These are phyloP conservation scores for Aphanomyces cochlioides DNA, from an alignment of 352 stramenopile genomes.

Conservation along the genomic window DNA sequence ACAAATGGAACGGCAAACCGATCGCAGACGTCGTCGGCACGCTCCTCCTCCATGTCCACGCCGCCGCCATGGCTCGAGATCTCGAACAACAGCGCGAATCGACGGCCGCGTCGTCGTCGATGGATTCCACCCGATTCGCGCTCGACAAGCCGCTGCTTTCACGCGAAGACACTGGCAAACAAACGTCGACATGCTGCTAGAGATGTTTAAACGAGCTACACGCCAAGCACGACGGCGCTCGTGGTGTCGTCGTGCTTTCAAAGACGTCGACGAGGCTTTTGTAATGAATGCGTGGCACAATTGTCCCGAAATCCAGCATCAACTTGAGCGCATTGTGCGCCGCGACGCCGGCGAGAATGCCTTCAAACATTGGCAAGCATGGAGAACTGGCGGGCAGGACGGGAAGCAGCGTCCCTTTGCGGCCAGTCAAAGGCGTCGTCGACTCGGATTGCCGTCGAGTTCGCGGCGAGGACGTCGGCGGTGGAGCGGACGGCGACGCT, in stretches of 20 bases:
- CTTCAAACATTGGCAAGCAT: slow-evolving; percentile 42
- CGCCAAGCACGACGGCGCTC: no score
- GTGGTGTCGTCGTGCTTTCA: neutral
- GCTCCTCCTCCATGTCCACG: slow-evolving; percentile 63
- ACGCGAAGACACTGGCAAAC: no score
- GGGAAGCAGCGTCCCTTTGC: neutral
- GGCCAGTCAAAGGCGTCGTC: neutral
- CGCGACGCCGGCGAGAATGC: slow-evolving; percentile 45
- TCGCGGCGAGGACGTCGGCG: no score
- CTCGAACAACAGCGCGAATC: slow-evolving; percentile 11
- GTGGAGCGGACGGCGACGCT: no score
- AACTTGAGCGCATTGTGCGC: slow-evolving; percentile 45
- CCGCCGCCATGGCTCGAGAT: slow-evolving; percentile 37
- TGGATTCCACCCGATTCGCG: neutral
- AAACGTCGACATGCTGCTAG: no score
- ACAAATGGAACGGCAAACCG: slow-evolving; percentile 56
- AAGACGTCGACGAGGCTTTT: slow-evolving; percentile 45
- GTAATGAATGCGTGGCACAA: slow-evolving; percentile 48
- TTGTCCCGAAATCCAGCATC: slow-evolving; percentile 36
- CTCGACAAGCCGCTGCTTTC: neutral
- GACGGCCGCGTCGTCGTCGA: neutral
- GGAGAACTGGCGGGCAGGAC: slow-evolving; percentile 8
- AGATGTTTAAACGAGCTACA: no score
- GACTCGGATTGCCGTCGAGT: neutral
- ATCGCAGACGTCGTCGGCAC: slow-evolving; percentile 51